Evolutionary conservation across 805 yeast species (phyloP).

Genomic region (Hanseniaspora lachancei): DNA sequence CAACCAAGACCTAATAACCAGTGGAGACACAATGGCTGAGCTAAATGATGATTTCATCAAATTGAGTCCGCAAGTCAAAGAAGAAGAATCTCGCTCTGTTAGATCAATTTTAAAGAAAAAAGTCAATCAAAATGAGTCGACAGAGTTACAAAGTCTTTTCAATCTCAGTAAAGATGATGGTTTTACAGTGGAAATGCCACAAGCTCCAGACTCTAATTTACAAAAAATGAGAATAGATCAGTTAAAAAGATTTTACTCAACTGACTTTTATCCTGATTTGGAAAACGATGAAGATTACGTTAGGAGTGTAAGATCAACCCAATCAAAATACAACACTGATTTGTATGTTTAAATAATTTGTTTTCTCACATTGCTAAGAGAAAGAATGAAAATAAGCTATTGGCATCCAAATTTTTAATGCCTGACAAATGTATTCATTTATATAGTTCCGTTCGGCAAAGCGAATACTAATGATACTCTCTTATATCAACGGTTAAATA

Average conservation of each 20-base stretch:
- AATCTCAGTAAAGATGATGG: constrained; percentile 28
- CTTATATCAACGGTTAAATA: too few relatives aligned
- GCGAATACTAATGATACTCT: constrained; percentile 13
- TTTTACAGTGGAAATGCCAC: constrained; percentile 29
- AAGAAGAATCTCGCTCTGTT: constrained; percentile 9
- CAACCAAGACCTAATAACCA: not conserved
- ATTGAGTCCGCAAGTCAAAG: not conserved
- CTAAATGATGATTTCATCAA: not conserved
- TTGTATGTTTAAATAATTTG: not conserved
- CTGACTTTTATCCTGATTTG: constrained; percentile 17
- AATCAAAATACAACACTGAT: not conserved
- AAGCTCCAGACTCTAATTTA: constrained; percentile 26
- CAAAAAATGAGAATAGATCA: constrained; percentile 30
- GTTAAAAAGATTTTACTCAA: constrained; percentile 27
- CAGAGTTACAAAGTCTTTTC: constrained; percentile 19
- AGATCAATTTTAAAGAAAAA: constrained; percentile 31
- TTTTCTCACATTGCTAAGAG: too few relatives aligned
- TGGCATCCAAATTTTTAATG: too few relatives aligned
- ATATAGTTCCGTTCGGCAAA: not conserved
- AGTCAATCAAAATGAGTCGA: constrained; percentile 25
- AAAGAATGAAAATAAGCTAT: too few relatives aligned
- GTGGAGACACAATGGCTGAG: not conserved
- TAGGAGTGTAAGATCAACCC: constrained; percentile 18
- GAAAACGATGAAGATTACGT: constrained; percentile 16
- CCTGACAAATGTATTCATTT: not conserved